These are phyloP conservation scores for Neurospora sp. DNA, from an alignment of 495 filamentous ascomycete genomes.

Conservation along the genomic window DNA sequence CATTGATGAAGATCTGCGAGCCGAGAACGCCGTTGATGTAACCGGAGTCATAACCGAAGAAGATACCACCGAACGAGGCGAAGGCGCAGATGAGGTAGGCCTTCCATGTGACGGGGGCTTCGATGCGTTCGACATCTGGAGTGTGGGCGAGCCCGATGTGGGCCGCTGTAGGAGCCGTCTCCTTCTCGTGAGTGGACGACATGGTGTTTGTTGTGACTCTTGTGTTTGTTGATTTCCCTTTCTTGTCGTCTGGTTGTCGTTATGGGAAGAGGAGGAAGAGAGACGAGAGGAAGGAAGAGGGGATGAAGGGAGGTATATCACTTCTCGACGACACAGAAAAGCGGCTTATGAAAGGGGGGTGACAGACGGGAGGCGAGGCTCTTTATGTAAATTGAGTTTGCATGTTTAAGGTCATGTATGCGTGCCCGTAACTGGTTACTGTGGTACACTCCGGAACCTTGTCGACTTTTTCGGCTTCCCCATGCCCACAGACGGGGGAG, in stretches of 20 bases:
- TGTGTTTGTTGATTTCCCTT: not conserved
- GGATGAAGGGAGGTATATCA: not conserved
- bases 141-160: conserved; percentile 13
- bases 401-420: not conserved
- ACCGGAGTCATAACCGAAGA: conserved; percentile 57
- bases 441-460: not conserved
- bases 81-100: conserved; percentile 62
- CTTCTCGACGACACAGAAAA: not conserved
- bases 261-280: conserved; percentile 1
- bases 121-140: conserved; percentile 42
- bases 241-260: conserved; percentile 1
- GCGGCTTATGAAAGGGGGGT: not conserved
- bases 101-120: conserved; percentile 56
- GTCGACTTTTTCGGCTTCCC: not conserved
- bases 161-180: conserved; percentile 7
- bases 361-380: not conserved
- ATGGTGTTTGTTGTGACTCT: conserved; percentile 6
- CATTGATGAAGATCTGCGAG: conserved; percentile 39
- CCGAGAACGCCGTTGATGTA: conserved; percentile 53
- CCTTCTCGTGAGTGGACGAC: conserved; percentile 14
- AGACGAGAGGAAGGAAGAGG: not conserved
- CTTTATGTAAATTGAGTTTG: not conserved
- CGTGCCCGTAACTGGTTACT: not conserved
- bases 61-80: conserved; percentile 58
- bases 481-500: not conserved